Conservation (phyloP, 331 rosid genomes). For the Dryas integrifolia region DNA sequence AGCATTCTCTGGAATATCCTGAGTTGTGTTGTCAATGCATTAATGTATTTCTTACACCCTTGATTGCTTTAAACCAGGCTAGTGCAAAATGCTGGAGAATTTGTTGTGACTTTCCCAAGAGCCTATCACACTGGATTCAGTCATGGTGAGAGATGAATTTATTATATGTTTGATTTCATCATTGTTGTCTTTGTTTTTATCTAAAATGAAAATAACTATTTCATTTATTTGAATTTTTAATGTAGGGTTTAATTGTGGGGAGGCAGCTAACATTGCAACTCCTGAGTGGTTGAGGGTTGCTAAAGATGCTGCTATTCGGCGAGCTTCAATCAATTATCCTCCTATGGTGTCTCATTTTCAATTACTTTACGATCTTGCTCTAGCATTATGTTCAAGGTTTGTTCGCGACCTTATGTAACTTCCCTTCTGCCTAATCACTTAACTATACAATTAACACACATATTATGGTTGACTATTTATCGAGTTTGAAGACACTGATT, state of each 20-base stretch:
- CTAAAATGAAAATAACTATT: constrained; percentile 25
- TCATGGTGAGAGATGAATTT: constrained; percentile 63
- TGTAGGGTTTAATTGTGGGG: constrained; percentile 87
- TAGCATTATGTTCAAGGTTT: constrained; percentile 81
- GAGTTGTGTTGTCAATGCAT: constrained; percentile 20
- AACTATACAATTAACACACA: not conserved
- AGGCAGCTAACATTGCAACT: constrained; percentile 96
- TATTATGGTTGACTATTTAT: constrained; percentile 6
- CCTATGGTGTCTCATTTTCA: constrained; percentile 98
- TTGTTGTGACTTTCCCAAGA: constrained; percentile 96
- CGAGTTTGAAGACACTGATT: not conserved
- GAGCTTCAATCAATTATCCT: constrained; percentile 91
- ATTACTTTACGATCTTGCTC: constrained; percentile 93
- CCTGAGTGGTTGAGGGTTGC: constrained; percentile 97
- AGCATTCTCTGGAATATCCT: constrained; percentile 16
- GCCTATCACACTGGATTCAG: constrained; percentile 97
- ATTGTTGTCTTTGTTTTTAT: constrained; percentile 9
- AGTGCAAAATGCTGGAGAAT: constrained; percentile 96
- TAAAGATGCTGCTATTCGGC: constrained; percentile 89
- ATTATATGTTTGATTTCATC: not conserved
- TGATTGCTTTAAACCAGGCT: constrained; percentile 54
- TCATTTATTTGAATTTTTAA: constrained; percentile 26
- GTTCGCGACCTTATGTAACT: constrained; percentile 29
- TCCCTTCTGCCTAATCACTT: constrained; percentile 20
- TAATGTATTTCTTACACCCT: constrained; percentile 29